Evolutionary conservation across 2,329 filamentous ascomycete genomes (phyloP), one percentile per base, ranked within the genome.

Genomic region (Botrytis cinerea): DNA sequence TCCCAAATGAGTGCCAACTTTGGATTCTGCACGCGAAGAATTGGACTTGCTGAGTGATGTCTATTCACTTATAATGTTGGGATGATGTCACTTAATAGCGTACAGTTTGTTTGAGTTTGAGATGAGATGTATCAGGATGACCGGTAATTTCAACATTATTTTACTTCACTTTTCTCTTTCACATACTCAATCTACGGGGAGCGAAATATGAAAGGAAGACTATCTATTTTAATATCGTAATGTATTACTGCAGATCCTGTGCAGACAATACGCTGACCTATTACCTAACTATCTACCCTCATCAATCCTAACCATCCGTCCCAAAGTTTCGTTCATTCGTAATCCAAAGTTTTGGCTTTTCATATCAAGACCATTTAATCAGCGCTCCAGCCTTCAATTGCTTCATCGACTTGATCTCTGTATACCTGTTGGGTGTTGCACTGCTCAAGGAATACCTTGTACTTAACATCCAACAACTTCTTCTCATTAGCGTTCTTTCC

Each of bases 401-500:
- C 86, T 69, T 88, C 88, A 81, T 99, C 92, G 16, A 99, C 88
- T 81, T 91, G 90, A 79, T 86, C 89, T 79, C 96, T 88, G 82
- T 97, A 98, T 75, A 87, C 86, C 82, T 93, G 91, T 85, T 99
- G 96, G 74, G 92, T 92, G 80, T 90, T 88, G 82, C 93, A 96
- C 86, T 97, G 94, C 83, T 98, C 93, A 73, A 98, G 83, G 85
- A 98, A 98, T n/a, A 99, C 90, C 80, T 93, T 91, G 81, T 98
- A 99, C 86, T 99, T 99, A 75, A 91, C 92, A 78, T 92, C 87
- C 70, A 99, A 85, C 77, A 99, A 84, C 80, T 89, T 89, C 86
- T 92, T 95, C 86, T 97, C 92, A 18, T 88, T 87, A 74, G 85
- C 83, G 81, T 97, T 89, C 71, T 86, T 88, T 35, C 90, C 90